These are phyloP conservation scores for Cyberlindnera americana DNA, from an alignment of 805 yeast genomes.

Conservation along the genomic window DNA sequence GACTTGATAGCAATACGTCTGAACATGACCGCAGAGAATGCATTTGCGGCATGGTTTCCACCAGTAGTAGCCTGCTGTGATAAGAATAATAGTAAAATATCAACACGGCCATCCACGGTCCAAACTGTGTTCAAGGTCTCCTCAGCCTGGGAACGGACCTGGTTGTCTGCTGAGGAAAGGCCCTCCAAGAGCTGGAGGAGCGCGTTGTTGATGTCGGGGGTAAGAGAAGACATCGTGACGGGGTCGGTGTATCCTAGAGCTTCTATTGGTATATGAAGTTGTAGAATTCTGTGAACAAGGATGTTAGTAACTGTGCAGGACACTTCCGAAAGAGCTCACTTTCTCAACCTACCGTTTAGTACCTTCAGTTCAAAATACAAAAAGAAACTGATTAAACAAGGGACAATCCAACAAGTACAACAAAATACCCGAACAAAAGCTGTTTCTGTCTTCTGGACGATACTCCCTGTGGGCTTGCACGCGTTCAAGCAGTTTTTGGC, in stretches of 20 bases:
- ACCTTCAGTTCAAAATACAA: too few species aligned
- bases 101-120: constrained; percentile 66
- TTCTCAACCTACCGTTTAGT: too few species aligned
- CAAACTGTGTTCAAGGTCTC: constrained; percentile 67
- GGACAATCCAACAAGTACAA: too few species aligned
- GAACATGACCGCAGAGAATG: constrained; percentile 84
- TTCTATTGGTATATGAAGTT: too few species aligned
- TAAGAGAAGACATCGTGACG: constrained; percentile 40
- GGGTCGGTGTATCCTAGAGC: background rate
- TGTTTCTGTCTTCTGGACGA: too few species aligned
- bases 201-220: constrained; percentile 56
- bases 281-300: background rate
- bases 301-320: too few species aligned
- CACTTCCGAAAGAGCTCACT: too few species aligned
- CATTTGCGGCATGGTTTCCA: constrained; percentile 52
- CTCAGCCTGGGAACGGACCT: constrained; percentile 76
- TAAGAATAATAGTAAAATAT: constrained; percentile 66
- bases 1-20: constrained; percentile 80
- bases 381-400: too few species aligned
- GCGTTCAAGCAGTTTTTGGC: background rate
- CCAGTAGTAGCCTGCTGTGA: constrained; percentile 76
- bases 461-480: too few species aligned
- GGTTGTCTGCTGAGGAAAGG: constrained; percentile 76
- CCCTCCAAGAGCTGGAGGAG: constrained; percentile 57
- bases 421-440: too few species aligned